Conservation (phyloP, 768 basidiomycete genomes). For the Hericium erinaceus region DNA sequence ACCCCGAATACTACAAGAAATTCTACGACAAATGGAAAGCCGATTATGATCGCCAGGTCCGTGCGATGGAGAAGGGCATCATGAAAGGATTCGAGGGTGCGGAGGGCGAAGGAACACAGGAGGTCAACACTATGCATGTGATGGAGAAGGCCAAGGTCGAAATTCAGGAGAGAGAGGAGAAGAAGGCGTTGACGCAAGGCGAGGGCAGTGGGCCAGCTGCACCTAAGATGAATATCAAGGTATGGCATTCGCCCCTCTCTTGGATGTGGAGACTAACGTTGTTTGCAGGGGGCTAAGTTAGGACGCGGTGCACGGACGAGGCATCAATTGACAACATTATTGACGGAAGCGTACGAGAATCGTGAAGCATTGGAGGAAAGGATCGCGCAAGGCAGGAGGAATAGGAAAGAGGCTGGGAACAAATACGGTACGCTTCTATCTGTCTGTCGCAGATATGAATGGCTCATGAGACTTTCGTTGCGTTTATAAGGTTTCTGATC, state of each 20-base stretch:
- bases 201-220: slow-evolving; percentile 41
- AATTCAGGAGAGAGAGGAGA: slow-evolving; percentile 65
- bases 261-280: not conserved
- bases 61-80: slow-evolving; percentile 60
- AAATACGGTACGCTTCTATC: slow-evolving; percentile 61
- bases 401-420: slow-evolving; percentile 84
- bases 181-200: slow-evolving; percentile 64
- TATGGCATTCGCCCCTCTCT: slow-evolving; percentile 24
- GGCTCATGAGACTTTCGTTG: not conserved
- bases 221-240: slow-evolving; percentile 80
- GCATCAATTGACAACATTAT: slow-evolving; percentile 71
- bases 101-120: slow-evolving; percentile 44
- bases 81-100: slow-evolving; percentile 64
- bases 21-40: slow-evolving; percentile 67
- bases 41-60: slow-evolving; percentile 63
- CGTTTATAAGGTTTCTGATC: not conserved
- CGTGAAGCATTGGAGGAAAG: slow-evolving; percentile 74
- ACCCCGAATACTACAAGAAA: slow-evolving; percentile 55
- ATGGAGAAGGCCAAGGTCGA: slow-evolving; percentile 73
- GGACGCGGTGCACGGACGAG: slow-evolving; percentile 61
- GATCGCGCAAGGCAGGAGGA: slow-evolving; percentile 75
- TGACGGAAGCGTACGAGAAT: slow-evolving; percentile 78
- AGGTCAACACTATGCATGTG: slow-evolving; percentile 59
- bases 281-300: slow-evolving; percentile 54
- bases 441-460: not conserved